phyloP scores from a whole-genome alignment of 2,329 filamentous ascomycete genomes.

The Capronia coronata region DNA sequence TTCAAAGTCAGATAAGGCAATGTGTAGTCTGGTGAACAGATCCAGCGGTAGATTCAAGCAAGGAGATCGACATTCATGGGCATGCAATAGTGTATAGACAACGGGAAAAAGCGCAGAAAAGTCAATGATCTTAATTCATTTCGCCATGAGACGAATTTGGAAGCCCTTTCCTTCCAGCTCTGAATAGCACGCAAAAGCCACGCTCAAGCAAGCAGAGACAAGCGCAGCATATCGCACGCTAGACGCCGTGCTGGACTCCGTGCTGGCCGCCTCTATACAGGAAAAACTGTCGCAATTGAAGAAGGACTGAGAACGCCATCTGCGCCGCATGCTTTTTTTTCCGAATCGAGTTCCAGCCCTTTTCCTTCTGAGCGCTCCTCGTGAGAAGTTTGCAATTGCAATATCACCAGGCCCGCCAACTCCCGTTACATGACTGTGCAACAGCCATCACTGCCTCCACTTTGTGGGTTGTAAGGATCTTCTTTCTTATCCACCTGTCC shows the following conservation, averaged over 20 bases:
- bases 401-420: neutral
- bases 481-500: conserved; percentile 88
- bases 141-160: neutral
- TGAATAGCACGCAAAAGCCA: conserved; percentile 6
- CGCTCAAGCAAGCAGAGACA: neutral
- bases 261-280: conserved; percentile 12
- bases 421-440: conserved; percentile 79
- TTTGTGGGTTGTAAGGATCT: conserved; percentile 96
- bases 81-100: too few species aligned
- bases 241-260: conserved; percentile 4
- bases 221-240: conserved; percentile 6
- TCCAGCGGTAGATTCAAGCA: too few species aligned
- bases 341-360: conserved; percentile 6
- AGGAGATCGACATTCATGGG: too few species aligned
- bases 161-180: neutral
- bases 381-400: neutral
- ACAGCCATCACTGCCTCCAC: conserved; percentile 67
- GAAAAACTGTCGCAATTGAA: conserved; percentile 12
- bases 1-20: too few species aligned
- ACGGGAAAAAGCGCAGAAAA: neutral
- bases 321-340: conserved; percentile 38
- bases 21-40: too few species aligned
- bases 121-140: neutral
- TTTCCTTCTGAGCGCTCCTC: conserved; percentile 3
- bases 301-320: conserved; percentile 44